These are phyloP conservation scores for Xylariales sp. DNA, from an alignment of 2,329 filamentous ascomycete species.

Conservation along the genomic window DNA sequence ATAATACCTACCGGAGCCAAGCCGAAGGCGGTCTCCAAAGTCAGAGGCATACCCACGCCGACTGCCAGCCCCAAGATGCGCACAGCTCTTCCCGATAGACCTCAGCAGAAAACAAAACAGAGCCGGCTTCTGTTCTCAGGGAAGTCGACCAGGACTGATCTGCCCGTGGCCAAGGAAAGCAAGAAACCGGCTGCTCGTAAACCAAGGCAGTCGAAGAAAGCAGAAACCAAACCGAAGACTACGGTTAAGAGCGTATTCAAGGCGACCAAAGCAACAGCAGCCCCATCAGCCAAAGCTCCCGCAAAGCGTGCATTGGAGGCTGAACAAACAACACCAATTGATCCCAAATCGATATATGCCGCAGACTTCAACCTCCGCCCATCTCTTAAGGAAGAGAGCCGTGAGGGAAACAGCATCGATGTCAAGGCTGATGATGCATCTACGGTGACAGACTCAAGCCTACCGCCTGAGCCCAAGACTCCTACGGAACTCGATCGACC, in stretches of 20 bases:
- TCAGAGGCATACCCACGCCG: constrained; percentile 53
- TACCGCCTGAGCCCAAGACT: constrained; percentile 15
- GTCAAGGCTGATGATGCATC: constrained; percentile 7
- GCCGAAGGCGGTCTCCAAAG: constrained; percentile 35
- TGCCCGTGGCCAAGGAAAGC: constrained; percentile 28
- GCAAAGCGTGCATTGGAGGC: constrained; percentile 18
- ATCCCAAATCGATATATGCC: constrained; percentile 2
- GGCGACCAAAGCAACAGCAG: constrained; percentile 17
- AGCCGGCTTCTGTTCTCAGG: constrained; percentile 42
- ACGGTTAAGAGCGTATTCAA: constrained; percentile 25
- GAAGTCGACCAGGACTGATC: constrained; percentile 17
- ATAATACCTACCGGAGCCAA: constrained; percentile 24
- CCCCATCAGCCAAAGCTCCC: constrained; percentile 16
- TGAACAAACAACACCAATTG: constrained; percentile 7
- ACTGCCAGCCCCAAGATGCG: constrained; percentile 49
- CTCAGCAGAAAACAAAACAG: constrained; percentile 38
- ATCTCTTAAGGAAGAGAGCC: neutral
- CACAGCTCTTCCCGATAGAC: constrained; percentile 34
- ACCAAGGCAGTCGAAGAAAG: constrained; percentile 36
- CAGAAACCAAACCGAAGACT: constrained; percentile 32
- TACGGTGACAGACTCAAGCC: constrained; percentile 8
- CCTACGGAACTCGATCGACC: constrained; percentile 14
- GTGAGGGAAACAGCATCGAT: neutral
- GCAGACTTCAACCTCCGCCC: constrained; percentile 8
- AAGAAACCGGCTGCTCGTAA: constrained; percentile 27